Conservation (phyloP, 73 alveolate species). For the Blepharisma japonicum region DNA sequence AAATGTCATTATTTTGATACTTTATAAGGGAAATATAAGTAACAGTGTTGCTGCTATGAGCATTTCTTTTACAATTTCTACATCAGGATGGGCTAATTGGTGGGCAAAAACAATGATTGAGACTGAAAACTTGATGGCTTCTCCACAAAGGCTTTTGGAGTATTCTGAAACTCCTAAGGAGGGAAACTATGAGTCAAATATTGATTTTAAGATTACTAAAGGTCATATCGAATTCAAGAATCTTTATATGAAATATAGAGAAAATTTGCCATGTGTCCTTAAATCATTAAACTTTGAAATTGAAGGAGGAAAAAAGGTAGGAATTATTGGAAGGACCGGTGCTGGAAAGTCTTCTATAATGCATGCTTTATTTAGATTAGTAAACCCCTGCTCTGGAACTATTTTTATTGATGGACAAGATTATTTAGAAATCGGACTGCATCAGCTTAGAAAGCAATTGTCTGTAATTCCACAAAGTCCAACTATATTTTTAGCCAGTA, state of each 20-base stretch:
- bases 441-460: slow-evolving; percentile 56
- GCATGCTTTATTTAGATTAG: slow-evolving; percentile 68
- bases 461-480: slow-evolving; percentile 76
- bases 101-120: not conserved
- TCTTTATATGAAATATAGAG: slow-evolving; percentile 33
- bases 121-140: not conserved
- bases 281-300: not conserved
- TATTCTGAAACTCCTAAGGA: too few relatives aligned
- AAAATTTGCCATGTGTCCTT: slow-evolving; percentile 8
- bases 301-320: slow-evolving; percentile 51
- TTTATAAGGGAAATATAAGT: not conserved
- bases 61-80: not conserved
- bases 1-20: not conserved
- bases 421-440: slow-evolving; percentile 43
- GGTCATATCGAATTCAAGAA: slow-evolving; percentile 41
- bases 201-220: slow-evolving; percentile 29
- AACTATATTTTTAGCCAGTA: slow-evolving; percentile 62
- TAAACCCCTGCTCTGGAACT: slow-evolving; percentile 57
- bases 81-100: not conserved
- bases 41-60: not conserved
- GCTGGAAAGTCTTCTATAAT: slow-evolving; percentile 86
- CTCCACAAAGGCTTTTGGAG: not conserved
- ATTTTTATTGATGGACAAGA: slow-evolving; percentile 63
- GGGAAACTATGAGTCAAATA: too few relatives aligned
- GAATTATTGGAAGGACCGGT: slow-evolving; percentile 88